Base-by-base conservation (phyloP, 768 basidiomycete genomes). In the Crucibulum laeve region DNA sequence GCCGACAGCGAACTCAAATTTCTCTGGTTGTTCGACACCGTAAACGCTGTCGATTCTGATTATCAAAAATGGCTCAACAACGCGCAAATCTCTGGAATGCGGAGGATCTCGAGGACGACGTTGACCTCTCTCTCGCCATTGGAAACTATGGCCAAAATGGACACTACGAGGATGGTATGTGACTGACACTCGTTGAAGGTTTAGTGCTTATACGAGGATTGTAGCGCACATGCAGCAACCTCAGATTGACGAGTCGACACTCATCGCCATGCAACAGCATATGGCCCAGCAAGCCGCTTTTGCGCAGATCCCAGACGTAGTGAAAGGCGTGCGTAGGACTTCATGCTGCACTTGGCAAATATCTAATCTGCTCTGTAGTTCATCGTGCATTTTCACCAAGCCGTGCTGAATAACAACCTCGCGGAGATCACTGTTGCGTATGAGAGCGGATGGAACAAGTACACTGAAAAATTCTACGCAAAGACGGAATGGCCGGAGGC, bases 401-500 rank as follows among this genome's bases (percentile, higher is more conserved):
- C 93, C 17, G 89, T 97, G 25, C 71, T 87, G 40, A 82, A 91
- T 34, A 92, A 94, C 61, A 95, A 97, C 64, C 77, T 96, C 2
- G 71, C 82, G 4, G 88, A 93, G 55, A 95, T 99, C 52, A 91
- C 89, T 4, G 74, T 85, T 17, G 91, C 93, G 40, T 99, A 99
- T 58, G 94, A 97, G 69, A 91, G 86, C 40, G 93, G 93, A 4
- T 99, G 94, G 94, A 95, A 93, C 66, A 84, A 88, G 49, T 82
- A 94, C 59, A 96, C 95, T 0, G 91, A 96, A 71, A 93, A 94
- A 70, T 93, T 87, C 70, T 99, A 96, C 57, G 64, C 91, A 4
- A 90, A 87, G 61, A 83, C 82, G 2, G 95, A 99, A 61, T 98
- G 95, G 95, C 95, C 95, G 0, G 93, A 97, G 60, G 93, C 92